phyloP scores from a whole-genome alignment of 352 stramenopile genomes.

The Pythium brassicae region DNA sequence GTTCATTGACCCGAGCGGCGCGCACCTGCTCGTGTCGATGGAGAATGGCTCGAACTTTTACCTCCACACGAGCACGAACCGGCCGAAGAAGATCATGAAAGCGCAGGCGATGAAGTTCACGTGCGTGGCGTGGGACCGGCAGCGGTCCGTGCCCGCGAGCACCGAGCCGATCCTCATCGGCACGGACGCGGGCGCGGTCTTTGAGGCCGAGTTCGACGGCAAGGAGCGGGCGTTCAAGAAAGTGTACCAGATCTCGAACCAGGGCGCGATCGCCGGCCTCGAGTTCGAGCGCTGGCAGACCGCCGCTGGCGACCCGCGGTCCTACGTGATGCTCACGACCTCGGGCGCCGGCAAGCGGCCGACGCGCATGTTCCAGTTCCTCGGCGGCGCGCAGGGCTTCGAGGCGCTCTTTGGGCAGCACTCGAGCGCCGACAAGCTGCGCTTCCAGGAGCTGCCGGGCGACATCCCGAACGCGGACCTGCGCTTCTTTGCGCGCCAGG shows the following conservation, averaged over 20 bases:
- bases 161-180: slow-evolving; percentile 76
- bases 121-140: slow-evolving; percentile 79
- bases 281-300: slow-evolving; percentile 80
- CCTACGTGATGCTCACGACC: slow-evolving; percentile 83
- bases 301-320: slow-evolving; percentile 43
- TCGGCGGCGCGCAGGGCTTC: slow-evolving; percentile 63
- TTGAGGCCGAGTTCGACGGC: slow-evolving; percentile 81
- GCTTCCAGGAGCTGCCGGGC: slow-evolving; percentile 89
- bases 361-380: slow-evolving; percentile 91
- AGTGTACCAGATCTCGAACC: slow-evolving; percentile 88
- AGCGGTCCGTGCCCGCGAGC: slow-evolving; percentile 52
- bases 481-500: slow-evolving; percentile 71
- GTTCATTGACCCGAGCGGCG: slow-evolving; percentile 79
- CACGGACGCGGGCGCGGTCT: slow-evolving; percentile 73
- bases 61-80: slow-evolving; percentile 63
- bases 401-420: slow-evolving; percentile 86
- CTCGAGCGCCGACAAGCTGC: slow-evolving; percentile 68
- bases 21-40: slow-evolving; percentile 81
- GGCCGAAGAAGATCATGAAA: slow-evolving; percentile 86
- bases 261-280: slow-evolving; percentile 75
- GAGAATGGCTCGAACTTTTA: slow-evolving; percentile 89
- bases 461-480: slow-evolving; percentile 80
- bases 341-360: slow-evolving; percentile 82
- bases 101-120: slow-evolving; percentile 71
- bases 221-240: slow-evolving; percentile 87